phyloP scores from a whole-genome alignment of 139 green algal species.

The Tetradesmus obliquus region DNA sequence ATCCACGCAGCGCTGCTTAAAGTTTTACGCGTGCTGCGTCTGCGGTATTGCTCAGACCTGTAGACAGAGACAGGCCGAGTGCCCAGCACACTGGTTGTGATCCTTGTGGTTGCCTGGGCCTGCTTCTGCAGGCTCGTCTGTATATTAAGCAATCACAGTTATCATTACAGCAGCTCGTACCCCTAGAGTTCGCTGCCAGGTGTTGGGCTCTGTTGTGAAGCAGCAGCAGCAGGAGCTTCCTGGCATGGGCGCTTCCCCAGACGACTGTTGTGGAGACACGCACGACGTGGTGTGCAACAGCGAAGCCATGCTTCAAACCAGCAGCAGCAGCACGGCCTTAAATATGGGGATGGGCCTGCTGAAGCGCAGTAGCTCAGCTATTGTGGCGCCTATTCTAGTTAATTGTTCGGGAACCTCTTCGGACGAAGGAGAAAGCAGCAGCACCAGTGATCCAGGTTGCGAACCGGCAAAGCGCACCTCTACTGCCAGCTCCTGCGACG shows the following conservation, averaged over 20 bases:
- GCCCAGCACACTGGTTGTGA: background rate
- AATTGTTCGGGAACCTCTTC: conserved; percentile 1
- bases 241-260: background rate
- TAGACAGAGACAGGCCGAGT: background rate
- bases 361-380: background rate
- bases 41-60: too few relatives aligned
- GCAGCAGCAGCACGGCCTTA: background rate
- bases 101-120: background rate
- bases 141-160: background rate
- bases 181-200: background rate
- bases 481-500: background rate
- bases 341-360: background rate
- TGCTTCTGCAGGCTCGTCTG: background rate
- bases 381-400: conserved; percentile 15
- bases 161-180: background rate
- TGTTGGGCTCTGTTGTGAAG: background rate
- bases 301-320: background rate
- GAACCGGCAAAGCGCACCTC: background rate
- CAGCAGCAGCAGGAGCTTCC: background rate
- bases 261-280: background rate
- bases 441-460: background rate
- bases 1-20: background rate
- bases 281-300: background rate
- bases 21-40: too few relatives aligned
- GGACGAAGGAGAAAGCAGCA: conserved; percentile 2